phyloP scores from a whole-genome alignment of 2,329 filamentous ascomycete species.

The Cladophialophora psammophila region DNA sequence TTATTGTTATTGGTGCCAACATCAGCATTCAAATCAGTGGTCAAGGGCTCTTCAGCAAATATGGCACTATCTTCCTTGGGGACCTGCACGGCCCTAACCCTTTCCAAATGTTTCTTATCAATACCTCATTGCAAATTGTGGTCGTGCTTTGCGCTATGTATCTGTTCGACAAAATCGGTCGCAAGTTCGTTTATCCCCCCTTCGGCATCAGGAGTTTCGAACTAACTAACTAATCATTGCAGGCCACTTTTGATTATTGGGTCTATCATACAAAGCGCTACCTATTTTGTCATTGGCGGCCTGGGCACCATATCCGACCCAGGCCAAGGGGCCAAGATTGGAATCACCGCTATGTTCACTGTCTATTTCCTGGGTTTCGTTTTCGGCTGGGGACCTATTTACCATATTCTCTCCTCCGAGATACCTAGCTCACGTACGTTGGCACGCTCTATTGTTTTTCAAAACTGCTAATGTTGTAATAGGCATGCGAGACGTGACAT shows the following conservation, averaged over 20 bases:
- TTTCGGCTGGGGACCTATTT: conserved; percentile 31
- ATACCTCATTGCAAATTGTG: conserved; percentile 19
- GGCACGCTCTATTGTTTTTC: neutral
- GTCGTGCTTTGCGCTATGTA: conserved; percentile 23
- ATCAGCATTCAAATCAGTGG: conserved; percentile 28
- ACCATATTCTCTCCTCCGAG: conserved; percentile 33
- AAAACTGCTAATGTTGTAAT: neutral
- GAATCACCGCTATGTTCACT: conserved; percentile 30
- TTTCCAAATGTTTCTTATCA: conserved; percentile 26
- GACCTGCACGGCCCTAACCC: conserved; percentile 19
- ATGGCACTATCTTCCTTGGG: conserved; percentile 32
- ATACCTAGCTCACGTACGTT: conserved; percentile 34
- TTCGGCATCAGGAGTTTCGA: conserved; percentile 26
- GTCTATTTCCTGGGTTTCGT: conserved; percentile 23
- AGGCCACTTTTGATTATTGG: conserved; percentile 32
- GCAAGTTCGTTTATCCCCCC: conserved; percentile 30
- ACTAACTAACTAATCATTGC: conserved; percentile 15
- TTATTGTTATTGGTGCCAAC: conserved; percentile 30
- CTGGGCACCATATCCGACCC: conserved; percentile 23
- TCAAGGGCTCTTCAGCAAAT: conserved; percentile 23
- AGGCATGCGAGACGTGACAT: conserved; percentile 45
- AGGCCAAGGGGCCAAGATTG: conserved; percentile 19
- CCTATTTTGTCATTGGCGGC: conserved; percentile 34
- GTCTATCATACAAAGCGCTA: conserved; percentile 19
- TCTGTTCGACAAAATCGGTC: conserved; percentile 28